Evolutionary conservation across 805 yeast species (phyloP).

Genomic region (Cyberlindnera misumaiensis): DNA sequence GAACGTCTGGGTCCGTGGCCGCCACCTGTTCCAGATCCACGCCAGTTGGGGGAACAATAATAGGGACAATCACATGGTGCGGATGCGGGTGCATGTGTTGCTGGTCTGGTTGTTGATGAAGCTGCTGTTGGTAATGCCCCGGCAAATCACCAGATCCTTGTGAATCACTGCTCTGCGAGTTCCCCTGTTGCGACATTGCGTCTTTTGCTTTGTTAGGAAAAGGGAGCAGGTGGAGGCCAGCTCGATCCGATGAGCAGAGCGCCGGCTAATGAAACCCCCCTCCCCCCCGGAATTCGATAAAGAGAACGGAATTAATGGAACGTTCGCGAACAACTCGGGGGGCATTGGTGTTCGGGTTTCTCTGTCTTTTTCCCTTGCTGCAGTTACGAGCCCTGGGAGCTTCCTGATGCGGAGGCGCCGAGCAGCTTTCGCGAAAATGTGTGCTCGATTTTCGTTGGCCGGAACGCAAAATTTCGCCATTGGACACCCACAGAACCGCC

Average conservation of each 20-base stretch:
- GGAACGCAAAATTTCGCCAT: slow-evolving; percentile 2
- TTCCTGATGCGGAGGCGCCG: no score
- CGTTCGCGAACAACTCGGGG: no score
- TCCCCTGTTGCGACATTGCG: background rate
- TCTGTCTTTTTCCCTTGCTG: no score
- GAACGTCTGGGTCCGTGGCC: slow-evolving; percentile 11
- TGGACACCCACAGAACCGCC: slow-evolving; percentile 3
- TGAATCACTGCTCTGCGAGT: background rate
- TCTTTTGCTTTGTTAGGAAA: background rate
- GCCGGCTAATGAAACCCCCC: no score
- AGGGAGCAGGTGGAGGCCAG: no score
- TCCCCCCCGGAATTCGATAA: no score
- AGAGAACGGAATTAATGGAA: no score
- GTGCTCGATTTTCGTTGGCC: background rate
- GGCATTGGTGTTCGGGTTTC: no score
- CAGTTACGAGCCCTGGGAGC: no score
- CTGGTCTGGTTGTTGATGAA: background rate
- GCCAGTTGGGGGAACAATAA: slow-evolving; percentile 7
- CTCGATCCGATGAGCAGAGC: background rate
- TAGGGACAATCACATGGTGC: slow-evolving; percentile 1
- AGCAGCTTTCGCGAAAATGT: no score
- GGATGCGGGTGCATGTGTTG: no score
- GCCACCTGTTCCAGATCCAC: slow-evolving; percentile 10
- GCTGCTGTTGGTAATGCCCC: background rate
- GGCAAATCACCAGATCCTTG: background rate